Evolutionary conservation across 2,329 filamentous ascomycete genomes (phyloP).

Genomic region (Colletotrichum abscissum): DNA sequence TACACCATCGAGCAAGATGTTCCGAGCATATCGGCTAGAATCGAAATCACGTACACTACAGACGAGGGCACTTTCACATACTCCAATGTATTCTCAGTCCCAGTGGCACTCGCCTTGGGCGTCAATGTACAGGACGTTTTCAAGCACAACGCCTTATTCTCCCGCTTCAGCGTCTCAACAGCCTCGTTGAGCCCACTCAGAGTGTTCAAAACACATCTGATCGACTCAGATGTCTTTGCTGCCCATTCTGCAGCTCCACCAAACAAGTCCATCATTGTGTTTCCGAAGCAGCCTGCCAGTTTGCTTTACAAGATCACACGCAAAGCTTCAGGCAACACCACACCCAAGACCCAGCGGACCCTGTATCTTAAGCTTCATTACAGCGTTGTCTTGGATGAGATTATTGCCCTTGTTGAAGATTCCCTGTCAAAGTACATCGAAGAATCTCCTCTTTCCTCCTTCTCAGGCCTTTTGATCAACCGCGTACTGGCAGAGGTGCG

Average conservation of each 20-base stretch:
- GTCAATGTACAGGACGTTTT: constrained; percentile 98
- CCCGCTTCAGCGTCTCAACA: constrained; percentile 90
- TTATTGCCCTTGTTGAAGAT: constrained; percentile 61
- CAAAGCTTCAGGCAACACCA: constrained; percentile 51
- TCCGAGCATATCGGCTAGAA: constrained; percentile 74
- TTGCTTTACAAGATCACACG: constrained; percentile 82
- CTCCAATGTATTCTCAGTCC: constrained; percentile 70
- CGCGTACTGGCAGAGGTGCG: constrained; percentile 57
- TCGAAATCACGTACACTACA: constrained; percentile 83
- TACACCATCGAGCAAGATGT: constrained; percentile 87
- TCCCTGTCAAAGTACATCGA: constrained; percentile 55
- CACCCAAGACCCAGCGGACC: constrained; percentile 52
- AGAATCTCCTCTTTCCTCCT: constrained; percentile 55
- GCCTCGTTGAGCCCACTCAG: constrained; percentile 80
- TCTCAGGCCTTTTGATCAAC: constrained; percentile 58
- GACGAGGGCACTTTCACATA: constrained; percentile 73
- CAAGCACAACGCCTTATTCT: constrained; percentile 84
- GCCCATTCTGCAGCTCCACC: constrained; percentile 69
- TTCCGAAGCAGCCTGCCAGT: constrained; percentile 83
- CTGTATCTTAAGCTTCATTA: constrained; percentile 81
- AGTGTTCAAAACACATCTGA: constrained; percentile 76
- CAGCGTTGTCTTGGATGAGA: constrained; percentile 80
- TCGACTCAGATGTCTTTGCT: constrained; percentile 76
- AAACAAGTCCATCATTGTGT: constrained; percentile 70
- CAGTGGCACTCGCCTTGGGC: constrained; percentile 83